Evolutionary conservation across 108 stramenopile species (phyloP).

Genomic region (Halocafeteria seosinensis): DNA sequence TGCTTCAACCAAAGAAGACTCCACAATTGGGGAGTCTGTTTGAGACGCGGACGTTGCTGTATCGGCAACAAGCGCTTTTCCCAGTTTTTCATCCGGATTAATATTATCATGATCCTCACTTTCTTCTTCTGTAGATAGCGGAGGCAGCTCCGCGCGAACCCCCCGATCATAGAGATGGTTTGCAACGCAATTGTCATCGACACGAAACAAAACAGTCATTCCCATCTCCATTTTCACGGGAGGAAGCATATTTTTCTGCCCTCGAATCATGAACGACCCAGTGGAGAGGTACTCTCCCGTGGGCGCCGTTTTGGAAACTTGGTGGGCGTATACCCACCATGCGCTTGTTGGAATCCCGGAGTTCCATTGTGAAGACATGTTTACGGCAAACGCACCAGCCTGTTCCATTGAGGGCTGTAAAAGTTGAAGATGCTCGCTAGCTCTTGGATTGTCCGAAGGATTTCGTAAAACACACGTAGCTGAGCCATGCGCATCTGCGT

Average conservation of each 20-base stretch:
- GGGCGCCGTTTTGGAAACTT: conserved; percentile 85
- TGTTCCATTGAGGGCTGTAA: conserved; percentile 59
- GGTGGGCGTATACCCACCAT: conserved; percentile 79
- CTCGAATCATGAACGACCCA: conserved; percentile 87
- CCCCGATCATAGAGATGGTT: not conserved
- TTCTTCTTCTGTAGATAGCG: not conserved
- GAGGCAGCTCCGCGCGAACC: not conserved
- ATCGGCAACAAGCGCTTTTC: not conserved
- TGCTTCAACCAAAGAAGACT: not conserved
- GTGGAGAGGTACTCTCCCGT: conserved; percentile 84
- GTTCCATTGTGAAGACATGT: conserved; percentile 71
- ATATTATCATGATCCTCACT: not conserved
- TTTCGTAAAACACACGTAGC: conserved; percentile 71
- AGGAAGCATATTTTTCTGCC: conserved; percentile 79
- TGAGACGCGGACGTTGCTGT: not conserved
- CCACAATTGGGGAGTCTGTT: not conserved
- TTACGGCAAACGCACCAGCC: conserved; percentile 66
- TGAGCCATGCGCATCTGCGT: conserved; percentile 90
- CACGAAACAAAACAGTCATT: conserved; percentile 64
- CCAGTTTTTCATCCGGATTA: not conserved
- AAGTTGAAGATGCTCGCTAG: conserved; percentile 42
- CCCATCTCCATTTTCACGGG: conserved; percentile 79
- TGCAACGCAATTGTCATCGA: conserved; percentile 50
- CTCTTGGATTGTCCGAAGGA: not conserved
- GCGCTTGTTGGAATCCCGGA: conserved; percentile 66